Base-by-base conservation (phyloP, 495 filamentous ascomycete species). In the Massariosphaeria phaeospora region DNA sequence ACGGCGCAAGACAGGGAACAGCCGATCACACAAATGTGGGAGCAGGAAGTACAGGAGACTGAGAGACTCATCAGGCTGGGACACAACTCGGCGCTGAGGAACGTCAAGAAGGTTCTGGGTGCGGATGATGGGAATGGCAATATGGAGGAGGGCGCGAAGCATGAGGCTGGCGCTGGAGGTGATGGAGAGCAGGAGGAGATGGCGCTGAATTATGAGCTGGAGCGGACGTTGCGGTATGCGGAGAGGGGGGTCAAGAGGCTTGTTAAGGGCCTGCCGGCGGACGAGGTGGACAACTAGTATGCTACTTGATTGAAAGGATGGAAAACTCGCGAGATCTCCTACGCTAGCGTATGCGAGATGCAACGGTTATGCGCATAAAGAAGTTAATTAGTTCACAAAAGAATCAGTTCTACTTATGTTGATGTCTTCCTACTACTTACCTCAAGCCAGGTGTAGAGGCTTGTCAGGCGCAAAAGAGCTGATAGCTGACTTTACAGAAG, bases 221-320 rank as follows among this genome's bases (percentile, higher is more conserved):
- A 18, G 20, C 54, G 44, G 35, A 55, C 61, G 9, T 66, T 65
- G 9, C 62, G 50, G 42, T 66, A 70, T 56, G 65, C 66, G n/a
- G 55, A 69, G 38, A 71, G 65, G 48, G 71, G 67, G 38, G 49
- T 67, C 0, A 66, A 57, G 55, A 70, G 63, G 43, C 26, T 73
- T 24, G 55, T 64, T 2, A 73, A 65, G 40, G 50, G 50, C 13
- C 46, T 70, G 30, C 59, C 59, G 13, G 38, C 10, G 23, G 33
- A 57, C 31, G 44, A 38, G 26, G 33, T 20, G 15, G 31, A 41
- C 3, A 48, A 17, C 5, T 48, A 34, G 29, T 45, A 17, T n/a
- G n/a, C n/a, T n/a, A n/a, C n/a, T n/a, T n/a, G n/a, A n/a, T n/a
- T n/a, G n/a, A n/a, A n/a, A n/a, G n/a, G n/a, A n/a, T n/a, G n/a